Evolutionary conservation across 345 rosid species (phyloP), one percentile per base, ranked within the genome.

Genomic region (Aquilaria yunnanensis): DNA sequence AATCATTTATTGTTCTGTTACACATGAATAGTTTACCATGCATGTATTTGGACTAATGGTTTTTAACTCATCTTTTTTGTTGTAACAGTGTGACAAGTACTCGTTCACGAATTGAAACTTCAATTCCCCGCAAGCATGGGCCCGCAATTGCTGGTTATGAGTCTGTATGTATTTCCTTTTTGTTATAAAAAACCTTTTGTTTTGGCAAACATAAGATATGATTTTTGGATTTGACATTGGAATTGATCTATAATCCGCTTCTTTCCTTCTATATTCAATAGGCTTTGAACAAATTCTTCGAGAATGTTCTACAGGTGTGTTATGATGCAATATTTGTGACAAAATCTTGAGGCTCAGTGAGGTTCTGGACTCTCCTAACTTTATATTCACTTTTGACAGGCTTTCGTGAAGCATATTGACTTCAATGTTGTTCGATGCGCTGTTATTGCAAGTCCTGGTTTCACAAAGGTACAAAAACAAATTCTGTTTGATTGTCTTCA

Each of bases 81-180:
- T 57, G 7, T n/a, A 66, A 70, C 84, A 93, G 97, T 74, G 65
- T 90, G 73, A 93, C 98, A 53, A 90, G 78, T 64, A 83, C 88
- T 59, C 84, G 97, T 60, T 75, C 92, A 56, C 86, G 89, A 54
- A 83, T 90, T 75, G 98, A 93, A 73, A 86, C 92, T 67, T 81
- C 92, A 14, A 93, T 93, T 74, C 98, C 98, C 77, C 90, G 96
- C 75, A 93, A 93, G 77, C 97, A 88, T 74, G 98, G 98, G 49
- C 98, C 97, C 78, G 98, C 98, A 5, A 80, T 93, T 75, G 98
- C 96, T 63, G 97, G 96, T 73, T 93, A 93, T 77, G 96, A 93
- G 68, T 68, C 89, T 66, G 92, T n/a, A 14, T n/a, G 34, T 14
- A 50, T 11, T 33, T 41, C 8, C 47, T 43, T 41, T n/a, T 30